Conservation (phyloP, 345 rosid genomes). For the Gossypium bickii region DNA sequence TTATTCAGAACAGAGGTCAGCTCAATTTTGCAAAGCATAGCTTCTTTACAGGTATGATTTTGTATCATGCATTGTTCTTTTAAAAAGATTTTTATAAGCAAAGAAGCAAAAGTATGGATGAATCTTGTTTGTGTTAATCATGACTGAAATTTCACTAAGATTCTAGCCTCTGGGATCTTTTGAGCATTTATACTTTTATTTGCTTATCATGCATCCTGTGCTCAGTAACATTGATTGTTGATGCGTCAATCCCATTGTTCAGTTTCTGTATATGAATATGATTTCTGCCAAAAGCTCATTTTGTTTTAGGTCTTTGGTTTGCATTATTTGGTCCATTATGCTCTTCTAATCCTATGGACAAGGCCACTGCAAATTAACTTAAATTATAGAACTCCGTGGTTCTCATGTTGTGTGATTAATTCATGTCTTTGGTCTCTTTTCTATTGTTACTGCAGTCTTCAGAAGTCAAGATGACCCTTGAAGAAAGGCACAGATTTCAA, state of each 20-base stretch:
- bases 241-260: neutral
- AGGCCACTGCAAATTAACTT: neutral
- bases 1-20: constrained; percentile 42
- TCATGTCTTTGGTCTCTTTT: constrained; percentile 14
- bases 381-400: neutral
- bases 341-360: neutral
- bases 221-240: neutral
- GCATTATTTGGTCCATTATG: neutral
- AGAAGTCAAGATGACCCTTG: constrained; percentile 38
- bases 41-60: constrained; percentile 51
- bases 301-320: neutral
- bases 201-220: neutral
- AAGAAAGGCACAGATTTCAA: constrained; percentile 52
- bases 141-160: neutral
- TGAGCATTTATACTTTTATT: neutral
- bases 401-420: neutral
- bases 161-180: neutral
- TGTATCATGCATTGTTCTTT: neutral
- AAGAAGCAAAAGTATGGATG: neutral
- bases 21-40: constrained; percentile 34
- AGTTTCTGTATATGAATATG: neutral
- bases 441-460: constrained; percentile 38
- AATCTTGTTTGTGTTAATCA: neutral
- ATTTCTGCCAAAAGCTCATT: neutral
- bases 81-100: neutral